Base-by-base conservation (phyloP, 129 eudicot species). In the Lactuca sativa region DNA sequence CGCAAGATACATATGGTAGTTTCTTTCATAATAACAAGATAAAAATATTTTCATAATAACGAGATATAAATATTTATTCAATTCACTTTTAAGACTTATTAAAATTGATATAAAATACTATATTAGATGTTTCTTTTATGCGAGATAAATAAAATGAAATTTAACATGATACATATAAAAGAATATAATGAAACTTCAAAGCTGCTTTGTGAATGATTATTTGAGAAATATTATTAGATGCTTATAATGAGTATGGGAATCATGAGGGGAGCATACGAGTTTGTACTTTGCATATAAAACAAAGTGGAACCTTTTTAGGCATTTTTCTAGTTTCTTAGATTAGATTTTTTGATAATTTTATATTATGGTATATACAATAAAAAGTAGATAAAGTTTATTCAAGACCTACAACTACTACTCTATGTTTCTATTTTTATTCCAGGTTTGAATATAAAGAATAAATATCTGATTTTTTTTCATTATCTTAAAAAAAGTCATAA, bases 231-330 rank as follows among this genome's bases (percentile, higher is more conserved):
- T 59, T 9, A 67, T 68, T 59, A 25, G 30, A 69, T 75, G 80
- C 60, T 75, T 66, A 75, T 75, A 55, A 75, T 75, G 75, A 74
- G 37, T 76, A 59, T 21, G 75, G 59, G 80, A 76, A 76, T 52
- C 64, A 68, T 51, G 74, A 68, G 62, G 62, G 74, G 62, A 75
- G 74, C 80, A 75, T 36, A 76, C 70, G 54, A 68, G 32, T 53
- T 76, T 60, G 69, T 75, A 75, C 80, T 67, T 75, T 59, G 74
- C 69, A 49, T 65, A 75, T 75, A 67, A 75, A 75, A 53, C 67
- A 67, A 49, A 75, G 67, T 75, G 63, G 80, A 75, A 75, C 69
- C 74, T 75, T 67, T 67, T 52, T 68, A 68, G 80, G 70, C 75
- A 62, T 49, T 60, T 61, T 66, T 59, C 62, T 75, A 75, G 80